Conservation (phyloP, 225 moss, liverwort and hornwort species). For the Thuidium tamariscinum region DNA sequence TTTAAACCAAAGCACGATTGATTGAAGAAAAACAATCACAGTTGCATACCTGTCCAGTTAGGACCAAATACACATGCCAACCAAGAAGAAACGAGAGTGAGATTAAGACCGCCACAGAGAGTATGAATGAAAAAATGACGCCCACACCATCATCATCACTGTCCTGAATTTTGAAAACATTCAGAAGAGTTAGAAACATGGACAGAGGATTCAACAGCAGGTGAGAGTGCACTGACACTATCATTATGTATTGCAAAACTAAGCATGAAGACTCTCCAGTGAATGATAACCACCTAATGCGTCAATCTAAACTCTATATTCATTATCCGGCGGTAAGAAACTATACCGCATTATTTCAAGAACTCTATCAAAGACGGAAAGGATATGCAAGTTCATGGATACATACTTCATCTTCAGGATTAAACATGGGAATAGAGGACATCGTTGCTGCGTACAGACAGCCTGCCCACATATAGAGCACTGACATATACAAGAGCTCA, state of each 20-base stretch:
- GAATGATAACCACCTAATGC: neutral
- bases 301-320: neutral
- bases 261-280: neutral
- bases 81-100: conserved; percentile 71
- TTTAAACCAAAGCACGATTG: neutral
- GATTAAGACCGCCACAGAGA: conserved; percentile 61
- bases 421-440: conserved; percentile 75
- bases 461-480: conserved; percentile 80
- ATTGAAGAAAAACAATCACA: neutral
- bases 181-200: neutral
- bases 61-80: conserved; percentile 78
- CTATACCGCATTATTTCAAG: neutral
- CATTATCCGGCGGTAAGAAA: neutral
- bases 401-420: conserved; percentile 28
- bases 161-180: conserved; percentile 12
- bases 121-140: conserved; percentile 67
- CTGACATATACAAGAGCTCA: conserved; percentile 16
- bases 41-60: conserved; percentile 60
- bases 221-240: neutral
- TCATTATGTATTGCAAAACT: neutral
- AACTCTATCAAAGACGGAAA: neutral
- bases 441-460: conserved; percentile 72
- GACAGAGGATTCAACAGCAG: neutral
- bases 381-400: neutral
- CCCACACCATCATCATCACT: conserved; percentile 29